phyloP scores from a whole-genome alignment of 257 asterid species.

The Solanum chaucha region DNA sequence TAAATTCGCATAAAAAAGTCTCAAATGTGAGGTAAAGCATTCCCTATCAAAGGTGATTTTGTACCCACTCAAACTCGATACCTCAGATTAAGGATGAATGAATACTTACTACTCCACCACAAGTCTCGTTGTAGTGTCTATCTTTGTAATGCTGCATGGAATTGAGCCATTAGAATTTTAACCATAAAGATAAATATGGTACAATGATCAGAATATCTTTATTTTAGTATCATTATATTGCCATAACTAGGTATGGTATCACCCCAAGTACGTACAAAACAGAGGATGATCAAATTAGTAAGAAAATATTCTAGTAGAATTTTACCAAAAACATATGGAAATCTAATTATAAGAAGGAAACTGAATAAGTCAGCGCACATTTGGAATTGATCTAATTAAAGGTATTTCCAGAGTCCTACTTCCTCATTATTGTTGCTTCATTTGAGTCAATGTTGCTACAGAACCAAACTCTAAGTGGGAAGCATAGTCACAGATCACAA shows the following conservation, averaged over 20 bases:
- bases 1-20: neutral
- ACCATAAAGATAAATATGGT: neutral
- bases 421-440: neutral
- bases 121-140: neutral
- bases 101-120: neutral
- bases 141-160: neutral
- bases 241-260: neutral
- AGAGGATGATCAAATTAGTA: neutral
- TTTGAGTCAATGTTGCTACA: slow-evolving; percentile 10
- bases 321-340: neutral
- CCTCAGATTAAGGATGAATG: neutral
- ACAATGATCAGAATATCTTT: neutral
- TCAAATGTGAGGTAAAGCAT: neutral
- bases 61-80: no score
- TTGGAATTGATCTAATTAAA: neutral
- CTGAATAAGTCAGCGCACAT: neutral
- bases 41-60: neutral
- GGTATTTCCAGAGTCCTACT: neutral
- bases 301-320: neutral
- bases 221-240: neutral
- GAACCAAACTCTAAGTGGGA: neutral
- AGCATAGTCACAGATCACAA: neutral
- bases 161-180: neutral
- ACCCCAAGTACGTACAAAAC: neutral
- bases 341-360: neutral